Evolutionary conservation across 768 basidiomycete species (phyloP).

Genomic region (Termitomyces sp.): DNA sequence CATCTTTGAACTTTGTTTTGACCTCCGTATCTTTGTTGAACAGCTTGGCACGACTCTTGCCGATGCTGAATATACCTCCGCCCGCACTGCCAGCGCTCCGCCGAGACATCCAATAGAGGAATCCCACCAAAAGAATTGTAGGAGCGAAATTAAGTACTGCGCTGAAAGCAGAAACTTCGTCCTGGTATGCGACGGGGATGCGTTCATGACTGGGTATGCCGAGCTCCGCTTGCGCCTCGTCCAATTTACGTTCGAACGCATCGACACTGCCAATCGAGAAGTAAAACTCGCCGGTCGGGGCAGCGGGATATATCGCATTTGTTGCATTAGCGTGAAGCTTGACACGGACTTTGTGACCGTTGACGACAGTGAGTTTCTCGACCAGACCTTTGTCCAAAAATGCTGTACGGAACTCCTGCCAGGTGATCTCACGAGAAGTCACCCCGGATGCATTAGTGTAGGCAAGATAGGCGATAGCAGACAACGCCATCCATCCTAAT

Average conservation of each 20-base stretch:
- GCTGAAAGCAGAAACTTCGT: constrained; percentile 82
- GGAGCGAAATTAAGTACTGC: constrained; percentile 89
- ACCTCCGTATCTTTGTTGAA: constrained; percentile 98
- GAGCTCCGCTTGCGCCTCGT: constrained; percentile 89
- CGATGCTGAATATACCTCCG: constrained; percentile 95
- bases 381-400: constrained; percentile 97
- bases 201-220: constrained; percentile 90
- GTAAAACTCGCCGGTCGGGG: constrained; percentile 65
- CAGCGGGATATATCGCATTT: constrained; percentile 66
- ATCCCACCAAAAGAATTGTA: constrained; percentile 86
- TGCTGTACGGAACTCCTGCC: constrained; percentile 98
- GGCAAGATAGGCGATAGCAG: constrained; percentile 60
- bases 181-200: constrained; percentile 95
- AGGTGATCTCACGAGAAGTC: constrained; percentile 87
- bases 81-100: constrained; percentile 61
- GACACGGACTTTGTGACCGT: constrained; percentile 85
- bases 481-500: constrained; percentile 42
- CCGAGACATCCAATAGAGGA: constrained; percentile 85
- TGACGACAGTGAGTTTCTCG: constrained; percentile 89
- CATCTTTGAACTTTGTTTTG: constrained; percentile 90
- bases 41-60: constrained; percentile 89
- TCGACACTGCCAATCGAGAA: constrained; percentile 99
- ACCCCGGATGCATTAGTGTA: constrained; percentile 54
- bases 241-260: constrained; percentile 91
- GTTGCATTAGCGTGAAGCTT: constrained; percentile 90